These are phyloP conservation scores for Skeletonema potamos DNA, from an alignment of 108 stramenopile genomes.

Conservation along the genomic window DNA sequence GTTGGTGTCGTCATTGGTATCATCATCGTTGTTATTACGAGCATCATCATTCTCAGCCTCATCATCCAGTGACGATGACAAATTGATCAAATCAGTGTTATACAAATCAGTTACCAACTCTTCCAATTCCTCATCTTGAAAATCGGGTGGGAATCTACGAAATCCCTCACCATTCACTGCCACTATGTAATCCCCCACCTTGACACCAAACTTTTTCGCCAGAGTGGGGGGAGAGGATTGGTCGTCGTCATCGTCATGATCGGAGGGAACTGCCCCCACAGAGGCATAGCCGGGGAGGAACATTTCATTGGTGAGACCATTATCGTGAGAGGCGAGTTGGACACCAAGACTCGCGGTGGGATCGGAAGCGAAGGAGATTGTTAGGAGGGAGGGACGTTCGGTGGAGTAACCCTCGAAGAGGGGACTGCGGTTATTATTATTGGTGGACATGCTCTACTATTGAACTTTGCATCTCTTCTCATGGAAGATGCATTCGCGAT, in stretches of 20 bases:
- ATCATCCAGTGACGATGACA: constrained; percentile 3
- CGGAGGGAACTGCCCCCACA: constrained; percentile 51
- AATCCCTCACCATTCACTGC: constrained; percentile 75
- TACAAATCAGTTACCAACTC: constrained; percentile 49
- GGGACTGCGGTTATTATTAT: constrained; percentile 22
- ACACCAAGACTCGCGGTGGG: constrained; percentile 68
- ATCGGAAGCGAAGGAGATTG: constrained; percentile 69
- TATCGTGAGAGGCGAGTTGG: constrained; percentile 69
- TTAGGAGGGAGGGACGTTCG: constrained; percentile 60
- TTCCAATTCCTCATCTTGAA: constrained; percentile 52
- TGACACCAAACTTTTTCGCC: constrained; percentile 61
- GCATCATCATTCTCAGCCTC: not conserved
- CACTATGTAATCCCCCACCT: constrained; percentile 72
- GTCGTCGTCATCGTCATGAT: not conserved
- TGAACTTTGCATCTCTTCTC: no score
- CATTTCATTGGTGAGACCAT: constrained; percentile 74
- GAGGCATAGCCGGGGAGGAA: constrained; percentile 72
- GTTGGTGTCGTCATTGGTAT: not conserved
- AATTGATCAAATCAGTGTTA: constrained; percentile 32
- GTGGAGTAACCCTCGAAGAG: constrained; percentile 58
- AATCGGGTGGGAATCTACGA: constrained; percentile 80
- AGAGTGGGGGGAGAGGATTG: constrained; percentile 48
- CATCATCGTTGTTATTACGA: not conserved
- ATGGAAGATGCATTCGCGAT: no score
- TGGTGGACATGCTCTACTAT: no score